Evolutionary conservation across 2,329 filamentous ascomycete genomes (phyloP).

Genomic region (Dothistroma septosporum): DNA sequence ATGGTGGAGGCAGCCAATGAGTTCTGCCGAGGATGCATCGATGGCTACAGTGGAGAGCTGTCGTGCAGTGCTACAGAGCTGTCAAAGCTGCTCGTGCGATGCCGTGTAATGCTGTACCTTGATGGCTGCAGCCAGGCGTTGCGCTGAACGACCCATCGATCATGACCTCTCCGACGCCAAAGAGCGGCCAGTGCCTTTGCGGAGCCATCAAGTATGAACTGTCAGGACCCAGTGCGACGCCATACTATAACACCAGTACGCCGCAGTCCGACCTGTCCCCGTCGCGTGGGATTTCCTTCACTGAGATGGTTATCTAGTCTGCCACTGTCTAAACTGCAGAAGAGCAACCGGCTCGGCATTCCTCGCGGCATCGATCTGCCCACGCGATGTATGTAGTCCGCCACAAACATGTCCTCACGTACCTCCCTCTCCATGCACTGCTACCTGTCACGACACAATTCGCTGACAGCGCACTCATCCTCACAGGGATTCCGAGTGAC

Average conservation of each 20-base stretch:
- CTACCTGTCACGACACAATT: conserved; percentile 12
- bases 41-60: not conserved
- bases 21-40: not conserved
- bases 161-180: not conserved
- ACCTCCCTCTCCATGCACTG: conserved; percentile 27
- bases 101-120: not conserved
- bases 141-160: not conserved
- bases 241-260: conserved; percentile 37
- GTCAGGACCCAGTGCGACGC: conserved; percentile 37
- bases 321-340: conserved; percentile 48
- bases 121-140: not conserved
- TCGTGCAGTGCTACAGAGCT: not conserved
- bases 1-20: conserved; percentile 2
- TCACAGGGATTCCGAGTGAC: conserved; percentile 41
- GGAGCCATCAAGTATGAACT: conserved; percentile 44
- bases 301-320: conserved; percentile 29
- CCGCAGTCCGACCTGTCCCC: not conserved
- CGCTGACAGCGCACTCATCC: conserved; percentile 1
- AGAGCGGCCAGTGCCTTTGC: conserved; percentile 42
- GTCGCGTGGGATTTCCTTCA: not conserved
- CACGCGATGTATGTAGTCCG: conserved; percentile 33
- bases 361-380: conserved; percentile 19
- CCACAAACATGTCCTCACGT: conserved; percentile 11
- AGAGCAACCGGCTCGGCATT: conserved; percentile 34
- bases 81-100: conserved; percentile 1